Conservation (phyloP, 2,329 filamentous ascomycete genomes). For the Nemania bipapillata region DNA sequence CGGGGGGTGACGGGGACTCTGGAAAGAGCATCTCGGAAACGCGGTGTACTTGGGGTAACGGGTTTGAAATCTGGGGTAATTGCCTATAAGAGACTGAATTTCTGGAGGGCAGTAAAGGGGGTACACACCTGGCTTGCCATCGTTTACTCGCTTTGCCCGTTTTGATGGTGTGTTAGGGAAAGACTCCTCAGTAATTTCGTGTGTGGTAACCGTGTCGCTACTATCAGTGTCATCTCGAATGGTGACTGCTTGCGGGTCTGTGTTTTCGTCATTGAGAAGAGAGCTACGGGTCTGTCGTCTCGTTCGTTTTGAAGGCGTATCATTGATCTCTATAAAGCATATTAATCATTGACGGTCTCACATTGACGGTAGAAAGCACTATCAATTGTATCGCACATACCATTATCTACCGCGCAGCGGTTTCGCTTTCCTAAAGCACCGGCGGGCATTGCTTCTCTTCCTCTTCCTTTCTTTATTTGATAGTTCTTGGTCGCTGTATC, state of each 20-base stretch:
- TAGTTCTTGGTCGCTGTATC: neutral
- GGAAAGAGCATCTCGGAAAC: slow-evolving; percentile 81
- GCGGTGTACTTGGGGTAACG: slow-evolving; percentile 76
- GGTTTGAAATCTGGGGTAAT: slow-evolving; percentile 57
- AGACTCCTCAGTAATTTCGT: slow-evolving; percentile 53
- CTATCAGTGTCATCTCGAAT: slow-evolving; percentile 55
- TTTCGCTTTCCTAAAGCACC: slow-evolving; percentile 61
- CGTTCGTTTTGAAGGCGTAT: slow-evolving; percentile 59
- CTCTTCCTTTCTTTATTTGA: slow-evolving; percentile 6
- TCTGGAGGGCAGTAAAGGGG: neutral
- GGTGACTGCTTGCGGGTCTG: slow-evolving; percentile 64
- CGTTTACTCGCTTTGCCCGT: slow-evolving; percentile 32
- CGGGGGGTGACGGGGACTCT: slow-evolving; percentile 81
- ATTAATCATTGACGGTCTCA: slow-evolving; percentile 43
- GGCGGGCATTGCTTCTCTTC: slow-evolving; percentile 42
- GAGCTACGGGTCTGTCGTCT: slow-evolving; percentile 58
- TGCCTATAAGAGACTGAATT: slow-evolving; percentile 17
- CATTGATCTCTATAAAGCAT: slow-evolving; percentile 42
- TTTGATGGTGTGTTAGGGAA: slow-evolving; percentile 41
- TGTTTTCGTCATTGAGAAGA: slow-evolving; percentile 73
- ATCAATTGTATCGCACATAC: slow-evolving; percentile 47
- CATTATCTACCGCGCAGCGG: slow-evolving; percentile 53
- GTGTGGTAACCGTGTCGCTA: slow-evolving; percentile 54
- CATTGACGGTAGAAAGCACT: slow-evolving; percentile 12
- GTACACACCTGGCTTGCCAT: slow-evolving; percentile 39